Percentiles rank a stretch among this genome's conserved stretches.
Conservation (phyloP, 2,329 filamentous ascomycete species). For the Phialophora chinensis region DNA sequence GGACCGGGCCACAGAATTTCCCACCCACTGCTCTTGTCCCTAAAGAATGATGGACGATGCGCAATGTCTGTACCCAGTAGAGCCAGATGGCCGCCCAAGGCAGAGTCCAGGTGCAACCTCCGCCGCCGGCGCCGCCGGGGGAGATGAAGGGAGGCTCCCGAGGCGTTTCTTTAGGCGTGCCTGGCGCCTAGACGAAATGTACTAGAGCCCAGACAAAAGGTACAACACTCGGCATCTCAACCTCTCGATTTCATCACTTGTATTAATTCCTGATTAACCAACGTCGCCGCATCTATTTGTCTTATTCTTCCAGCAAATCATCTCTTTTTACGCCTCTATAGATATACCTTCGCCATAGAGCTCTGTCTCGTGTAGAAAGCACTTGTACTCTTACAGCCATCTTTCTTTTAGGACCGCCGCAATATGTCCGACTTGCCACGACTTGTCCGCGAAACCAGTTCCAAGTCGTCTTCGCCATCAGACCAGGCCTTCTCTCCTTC, state of each 20-base stretch:
- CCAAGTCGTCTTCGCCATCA: neutral
- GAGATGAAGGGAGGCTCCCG: neutral
- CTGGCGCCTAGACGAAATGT: neutral
- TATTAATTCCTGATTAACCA: neutral
- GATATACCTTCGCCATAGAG: neutral
- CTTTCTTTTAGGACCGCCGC: no score
- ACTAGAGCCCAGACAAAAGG: neutral
- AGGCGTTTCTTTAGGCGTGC: neutral
- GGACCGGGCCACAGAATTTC: neutral
- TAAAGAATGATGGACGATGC: neutral
- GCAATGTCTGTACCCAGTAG: neutral
- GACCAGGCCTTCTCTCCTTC: slow-evolving; percentile 17
- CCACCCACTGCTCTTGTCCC: neutral
- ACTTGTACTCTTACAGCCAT: neutral
- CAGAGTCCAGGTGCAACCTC: neutral
- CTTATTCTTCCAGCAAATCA: neutral
- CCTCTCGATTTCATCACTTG: neutral
- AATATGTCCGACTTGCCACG: slow-evolving; percentile 16
- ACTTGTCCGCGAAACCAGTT: slow-evolving; percentile 12
- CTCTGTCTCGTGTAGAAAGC: neutral
- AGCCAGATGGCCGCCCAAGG: neutral
- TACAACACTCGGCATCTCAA: neutral
- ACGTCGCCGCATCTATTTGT: neutral
- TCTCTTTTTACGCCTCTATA: neutral
- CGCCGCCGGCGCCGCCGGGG: no score